phyloP scores from a whole-genome alignment of 805 yeast genomes.

The Candida nonsorbophila region DNA sequence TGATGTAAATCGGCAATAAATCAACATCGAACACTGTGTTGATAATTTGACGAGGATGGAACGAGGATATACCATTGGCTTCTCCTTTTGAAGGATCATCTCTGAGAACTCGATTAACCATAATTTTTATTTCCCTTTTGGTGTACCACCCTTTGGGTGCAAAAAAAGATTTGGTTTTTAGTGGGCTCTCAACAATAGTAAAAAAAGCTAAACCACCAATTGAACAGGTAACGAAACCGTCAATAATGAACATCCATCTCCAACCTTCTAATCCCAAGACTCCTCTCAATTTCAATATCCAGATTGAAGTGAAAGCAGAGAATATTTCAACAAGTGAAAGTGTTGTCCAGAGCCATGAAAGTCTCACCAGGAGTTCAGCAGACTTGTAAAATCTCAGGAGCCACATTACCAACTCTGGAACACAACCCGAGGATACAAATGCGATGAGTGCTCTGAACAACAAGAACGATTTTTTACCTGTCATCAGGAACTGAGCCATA shows the following conservation, averaged over 20 bases:
- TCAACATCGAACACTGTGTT: conserved; percentile 12
- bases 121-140: conserved; percentile 16
- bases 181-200: conserved; percentile 50
- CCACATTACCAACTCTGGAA: conserved; percentile 61
- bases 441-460: conserved; percentile 51
- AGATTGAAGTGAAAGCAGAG: conserved; percentile 10
- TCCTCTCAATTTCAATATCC: conserved; percentile 11
- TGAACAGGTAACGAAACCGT: conserved; percentile 49
- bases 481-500: conserved; percentile 44
- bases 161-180: conserved; percentile 35
- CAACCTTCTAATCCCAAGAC: conserved; percentile 27
- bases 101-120: conserved; percentile 16
- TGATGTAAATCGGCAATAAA: conserved; percentile 16
- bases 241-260: conserved; percentile 63
- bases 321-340: conserved; percentile 36
- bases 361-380: conserved; percentile 51
- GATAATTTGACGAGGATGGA: no score
- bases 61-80: no score
- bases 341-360: conserved; percentile 56
- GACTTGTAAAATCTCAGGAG: conserved; percentile 61
- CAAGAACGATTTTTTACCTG: conserved; percentile 36
- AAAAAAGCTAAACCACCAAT: conserved; percentile 43
- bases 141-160: conserved; percentile 14
- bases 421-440: conserved; percentile 63
- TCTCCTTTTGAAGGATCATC: conserved; percentile 21